phyloP scores from a whole-genome alignment of 2,329 filamentous ascomycete species.

The Sporothrix pseudoabietina region DNA sequence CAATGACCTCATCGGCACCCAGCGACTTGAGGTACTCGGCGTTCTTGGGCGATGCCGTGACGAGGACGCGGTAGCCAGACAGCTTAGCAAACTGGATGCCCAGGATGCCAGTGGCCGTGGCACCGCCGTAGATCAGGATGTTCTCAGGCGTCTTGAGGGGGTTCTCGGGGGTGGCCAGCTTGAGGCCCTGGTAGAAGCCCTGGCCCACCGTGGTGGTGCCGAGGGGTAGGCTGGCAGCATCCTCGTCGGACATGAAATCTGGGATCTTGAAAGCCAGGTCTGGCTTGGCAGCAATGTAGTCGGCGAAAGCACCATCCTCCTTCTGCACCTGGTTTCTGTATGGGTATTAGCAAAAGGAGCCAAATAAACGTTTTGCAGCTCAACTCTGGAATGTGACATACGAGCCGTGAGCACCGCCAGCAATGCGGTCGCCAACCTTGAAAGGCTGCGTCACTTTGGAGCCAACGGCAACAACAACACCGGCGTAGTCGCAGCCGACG shows the following conservation, averaged over 20 bases:
- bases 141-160: slow-evolving; percentile 39
- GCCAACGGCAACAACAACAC: slow-evolving; percentile 52
- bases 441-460: slow-evolving; percentile 46
- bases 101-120: slow-evolving; percentile 59
- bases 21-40: slow-evolving; percentile 45
- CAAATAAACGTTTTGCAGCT: neutral
- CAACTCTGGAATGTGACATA: slow-evolving; percentile 30
- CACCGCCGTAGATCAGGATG: slow-evolving; percentile 51
- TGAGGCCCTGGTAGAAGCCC: slow-evolving; percentile 51
- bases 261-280: slow-evolving; percentile 50
- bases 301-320: slow-evolving; percentile 50
- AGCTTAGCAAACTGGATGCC: slow-evolving; percentile 50
- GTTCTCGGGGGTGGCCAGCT: slow-evolving; percentile 50
- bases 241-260: slow-evolving; percentile 49
- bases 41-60: slow-evolving; percentile 47
- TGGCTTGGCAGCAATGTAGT: slow-evolving; percentile 45
- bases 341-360: neutral
- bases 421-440: slow-evolving; percentile 52
- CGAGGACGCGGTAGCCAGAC: slow-evolving; percentile 46
- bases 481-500: slow-evolving; percentile 50
- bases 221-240: slow-evolving; percentile 50
- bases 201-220: slow-evolving; percentile 50
- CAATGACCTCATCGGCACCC: slow-evolving; percentile 51
- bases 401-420: slow-evolving; percentile 46
- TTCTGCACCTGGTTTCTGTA: slow-evolving; percentile 41